Evolutionary conservation across 768 basidiomycete genomes (phyloP), one percentile per base, ranked within the genome.

Genomic region (Boletellus emodensis): DNA sequence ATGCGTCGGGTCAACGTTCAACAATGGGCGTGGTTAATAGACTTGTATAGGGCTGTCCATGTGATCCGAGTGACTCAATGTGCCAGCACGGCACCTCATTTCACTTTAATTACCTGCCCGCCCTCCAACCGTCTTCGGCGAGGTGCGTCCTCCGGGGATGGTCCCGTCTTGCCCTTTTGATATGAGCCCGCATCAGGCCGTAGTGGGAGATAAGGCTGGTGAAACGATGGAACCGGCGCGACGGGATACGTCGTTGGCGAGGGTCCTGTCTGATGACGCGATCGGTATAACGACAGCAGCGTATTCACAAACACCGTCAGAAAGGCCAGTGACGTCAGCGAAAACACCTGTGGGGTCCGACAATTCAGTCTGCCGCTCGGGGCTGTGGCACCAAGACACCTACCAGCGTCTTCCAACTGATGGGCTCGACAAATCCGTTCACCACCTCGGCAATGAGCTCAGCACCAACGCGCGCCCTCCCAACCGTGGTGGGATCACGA

Each of bases 371-470:
- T 4, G 24, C 24, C 6, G 24, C 24, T 7, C 24, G 24, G 24
- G 24, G 24, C 24, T 26, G 24, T 4, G 24, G 24, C 6, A 4
- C 24, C 35, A 52, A 40, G 46, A 48, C 26, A 71, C 88, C 69
- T 55, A 91, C 95, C 68, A 97, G 72, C 12, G 94, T 94, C 73
- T 94, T 96, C 92, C 94, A 97, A 66, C 88, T 93, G 70, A 99
- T 94, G 43, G 89, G 88, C 64, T 99, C 95, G 13, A 98, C 90
- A 64, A 99, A 99, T 1, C 91, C 85, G 65, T 97, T 96, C 54
- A 97, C 85, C 39, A 97, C 88, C 63, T 96, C 94, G 46, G 92
- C 95, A 68, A 98, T 85, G 50, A 96, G 83, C 75, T 97, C 93
- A 50, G 94, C 94, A 39, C 89, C 85, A 57, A 99, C 87, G 60